phyloP scores from a whole-genome alignment of 305 asterid species.

The Fraxinus greggii region DNA sequence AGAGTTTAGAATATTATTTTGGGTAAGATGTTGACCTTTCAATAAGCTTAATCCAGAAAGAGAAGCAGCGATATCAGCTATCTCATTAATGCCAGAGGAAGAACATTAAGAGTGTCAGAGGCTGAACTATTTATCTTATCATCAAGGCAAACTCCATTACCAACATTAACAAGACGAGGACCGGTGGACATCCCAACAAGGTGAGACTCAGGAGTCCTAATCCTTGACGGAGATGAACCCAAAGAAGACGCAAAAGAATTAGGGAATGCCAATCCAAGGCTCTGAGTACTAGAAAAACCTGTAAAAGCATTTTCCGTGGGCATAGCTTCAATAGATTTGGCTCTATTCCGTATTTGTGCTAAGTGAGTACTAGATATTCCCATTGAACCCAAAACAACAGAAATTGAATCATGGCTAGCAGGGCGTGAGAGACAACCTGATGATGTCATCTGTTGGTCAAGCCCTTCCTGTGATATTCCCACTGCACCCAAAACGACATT shows the following conservation, averaged over 20 bases:
- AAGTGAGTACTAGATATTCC: slow-evolving; percentile 29
- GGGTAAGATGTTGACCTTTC: slow-evolving; percentile 35
- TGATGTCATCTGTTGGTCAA: slow-evolving; percentile 42
- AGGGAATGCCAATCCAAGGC: slow-evolving; percentile 25
- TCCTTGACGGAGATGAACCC: slow-evolving; percentile 29
- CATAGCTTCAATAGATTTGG: slow-evolving; percentile 38
- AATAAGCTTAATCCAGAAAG: slow-evolving; percentile 49
- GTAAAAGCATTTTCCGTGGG: slow-evolving; percentile 32
- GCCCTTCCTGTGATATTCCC: slow-evolving; percentile 61
- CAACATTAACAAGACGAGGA: slow-evolving; percentile 32
- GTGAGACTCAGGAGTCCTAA: slow-evolving; percentile 32
- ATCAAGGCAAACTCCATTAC: slow-evolving; percentile 33
- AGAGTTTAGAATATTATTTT: slow-evolving; percentile 33
- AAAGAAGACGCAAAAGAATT: slow-evolving; percentile 29
- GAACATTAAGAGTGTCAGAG: slow-evolving; percentile 32
- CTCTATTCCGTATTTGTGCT: slow-evolving; percentile 30
- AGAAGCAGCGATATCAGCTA: slow-evolving; percentile 54
- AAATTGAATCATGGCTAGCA: slow-evolving; percentile 49
- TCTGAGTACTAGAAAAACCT: slow-evolving; percentile 36
- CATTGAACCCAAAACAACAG: slow-evolving; percentile 30
- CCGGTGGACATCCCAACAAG: slow-evolving; percentile 26
- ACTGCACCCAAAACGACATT: slow-evolving; percentile 30
- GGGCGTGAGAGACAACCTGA: slow-evolving; percentile 42
- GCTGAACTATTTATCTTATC: slow-evolving; percentile 27
- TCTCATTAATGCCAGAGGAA: slow-evolving; percentile 48